Base-by-base conservation (phyloP, 768 basidiomycete species). In the Asterophora lycoperdoides region DNA sequence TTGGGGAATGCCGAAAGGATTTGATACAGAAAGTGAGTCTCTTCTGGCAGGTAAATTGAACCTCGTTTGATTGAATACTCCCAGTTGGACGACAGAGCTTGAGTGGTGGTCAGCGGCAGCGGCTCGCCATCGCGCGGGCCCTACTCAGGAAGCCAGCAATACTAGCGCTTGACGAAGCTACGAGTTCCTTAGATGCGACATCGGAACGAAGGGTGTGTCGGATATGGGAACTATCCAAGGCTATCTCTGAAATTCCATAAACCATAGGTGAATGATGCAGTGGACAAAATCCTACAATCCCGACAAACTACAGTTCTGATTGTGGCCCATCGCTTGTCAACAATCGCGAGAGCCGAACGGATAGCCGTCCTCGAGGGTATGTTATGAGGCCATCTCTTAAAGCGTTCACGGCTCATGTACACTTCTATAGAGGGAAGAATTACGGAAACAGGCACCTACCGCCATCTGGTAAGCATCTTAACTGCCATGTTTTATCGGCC, bases 1-100 rank as follows among this genome's bases (percentile, higher is more conserved):
- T 5, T 91, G 92, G 87, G 85, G 88, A 13, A 82, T 98, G 76
- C 93, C 94, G 8, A 76, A 92, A 49, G 93, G 93, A 0, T 95
- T 95, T 58, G 94, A 96, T 57, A 97, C 95, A 0, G 76, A 84
- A 57, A 93, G 93, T 93, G 54, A 57, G 89, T 52, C 18, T 41
- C 18, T 44, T 28, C 2, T 33, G 26, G 32, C 10, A 26, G 23
- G 7, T 29, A 18, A 26, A 8, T 28, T 18, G 10, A 32, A 32
- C 2, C 13, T 32, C 15, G 46, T 19, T 32, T 7, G 26, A 15
- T 41, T 34, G 18, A 43, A 32, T 39, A 32, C 44, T 49, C 28
- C 19, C 44, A 89, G 86, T 89, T 56, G 80, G 84, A 17, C 74
- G 85, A 17, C 66, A 83, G 49, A 87, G 82, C 57, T 64, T 86